phyloP scores from a whole-genome alignment of 768 basidiomycete genomes.

The Boletus huronensis region DNA sequence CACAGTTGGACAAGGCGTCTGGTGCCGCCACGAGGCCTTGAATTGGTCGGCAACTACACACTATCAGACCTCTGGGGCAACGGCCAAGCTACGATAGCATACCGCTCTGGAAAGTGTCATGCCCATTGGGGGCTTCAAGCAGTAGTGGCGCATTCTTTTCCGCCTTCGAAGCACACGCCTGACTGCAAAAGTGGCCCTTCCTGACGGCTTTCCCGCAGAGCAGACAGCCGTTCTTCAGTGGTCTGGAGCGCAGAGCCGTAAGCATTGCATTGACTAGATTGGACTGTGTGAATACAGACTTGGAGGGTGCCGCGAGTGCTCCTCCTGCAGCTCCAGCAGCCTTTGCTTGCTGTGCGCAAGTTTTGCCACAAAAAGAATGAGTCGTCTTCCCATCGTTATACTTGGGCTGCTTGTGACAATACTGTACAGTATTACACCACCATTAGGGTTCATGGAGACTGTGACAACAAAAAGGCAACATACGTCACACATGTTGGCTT shows the following conservation, averaged over 20 bases:
- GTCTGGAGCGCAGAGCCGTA: constrained; percentile 32
- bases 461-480: constrained; percentile 18
- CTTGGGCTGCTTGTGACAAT: constrained; percentile 59
- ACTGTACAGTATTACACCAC: constrained; percentile 33
- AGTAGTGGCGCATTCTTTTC: constrained; percentile 53
- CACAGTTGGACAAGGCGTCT: constrained; percentile 54
- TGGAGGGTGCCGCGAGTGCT: constrained; percentile 24
- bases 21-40: constrained; percentile 66
- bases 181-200: constrained; percentile 61
- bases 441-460: constrained; percentile 1
- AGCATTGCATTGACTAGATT: constrained; percentile 29
- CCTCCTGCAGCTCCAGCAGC: constrained; percentile 26
- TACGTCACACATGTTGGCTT: constrained; percentile 49
- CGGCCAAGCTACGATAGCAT: constrained; percentile 15
- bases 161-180: constrained; percentile 51
- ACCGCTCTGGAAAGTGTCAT: constrained; percentile 68
- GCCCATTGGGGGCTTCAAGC: constrained; percentile 55
- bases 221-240: constrained; percentile 47
- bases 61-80: constrained; percentile 1
- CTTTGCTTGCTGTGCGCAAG: constrained; percentile 51
- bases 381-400: constrained; percentile 53
- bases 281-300: constrained; percentile 27
- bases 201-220: constrained; percentile 59
- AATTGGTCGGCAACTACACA: constrained; percentile 61
- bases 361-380: constrained; percentile 62